Evolutionary conservation across 2,329 filamentous ascomycete species (phyloP).

Genomic region (Salinomyces thailandicus): DNA sequence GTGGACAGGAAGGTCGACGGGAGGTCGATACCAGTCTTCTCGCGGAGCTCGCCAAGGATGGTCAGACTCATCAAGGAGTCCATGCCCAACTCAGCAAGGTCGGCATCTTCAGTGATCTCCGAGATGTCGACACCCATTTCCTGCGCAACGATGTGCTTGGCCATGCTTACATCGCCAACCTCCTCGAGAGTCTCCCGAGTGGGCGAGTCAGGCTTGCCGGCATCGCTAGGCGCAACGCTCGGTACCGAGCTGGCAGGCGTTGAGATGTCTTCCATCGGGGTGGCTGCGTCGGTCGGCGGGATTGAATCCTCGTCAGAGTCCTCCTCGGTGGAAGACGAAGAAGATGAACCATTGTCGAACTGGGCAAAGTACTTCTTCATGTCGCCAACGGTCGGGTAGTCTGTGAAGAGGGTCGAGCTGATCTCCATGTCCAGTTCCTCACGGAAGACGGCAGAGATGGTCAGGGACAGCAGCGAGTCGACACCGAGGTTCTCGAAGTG

Average conservation of each 20-base stretch:
- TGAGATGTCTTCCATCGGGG: slow-evolving; percentile 33
- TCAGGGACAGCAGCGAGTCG: slow-evolving; percentile 51
- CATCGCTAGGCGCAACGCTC: slow-evolving; percentile 31
- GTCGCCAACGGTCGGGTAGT: slow-evolving; percentile 49
- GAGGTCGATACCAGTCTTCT: slow-evolving; percentile 41
- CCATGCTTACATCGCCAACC: slow-evolving; percentile 34
- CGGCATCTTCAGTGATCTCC: slow-evolving; percentile 45
- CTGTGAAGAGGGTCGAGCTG: slow-evolving; percentile 49
- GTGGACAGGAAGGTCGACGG: slow-evolving; percentile 47
- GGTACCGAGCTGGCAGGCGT: slow-evolving; percentile 41
- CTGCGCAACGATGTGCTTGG: slow-evolving; percentile 40
- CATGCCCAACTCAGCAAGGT: slow-evolving; percentile 50
- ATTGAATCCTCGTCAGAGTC: slow-evolving; percentile 33
- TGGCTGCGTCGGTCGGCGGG: slow-evolving; percentile 30
- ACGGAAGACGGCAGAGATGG: slow-evolving; percentile 51
- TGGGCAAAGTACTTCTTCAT: slow-evolving; percentile 48
- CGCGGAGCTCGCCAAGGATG: slow-evolving; percentile 41
- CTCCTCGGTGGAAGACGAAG: slow-evolving; percentile 24
- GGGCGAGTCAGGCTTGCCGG: slow-evolving; percentile 30
- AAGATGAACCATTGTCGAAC: slow-evolving; percentile 31
- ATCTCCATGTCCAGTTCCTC: slow-evolving; percentile 52
- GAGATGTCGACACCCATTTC: slow-evolving; percentile 57
- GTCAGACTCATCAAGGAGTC: slow-evolving; percentile 45
- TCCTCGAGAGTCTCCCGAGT: slow-evolving; percentile 25
- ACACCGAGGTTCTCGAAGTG: slow-evolving; percentile 53